These are phyloP conservation scores for Zea mays DNA, from an alignment of 176 grass and related monocot genomes.

Conservation along the genomic window DNA sequence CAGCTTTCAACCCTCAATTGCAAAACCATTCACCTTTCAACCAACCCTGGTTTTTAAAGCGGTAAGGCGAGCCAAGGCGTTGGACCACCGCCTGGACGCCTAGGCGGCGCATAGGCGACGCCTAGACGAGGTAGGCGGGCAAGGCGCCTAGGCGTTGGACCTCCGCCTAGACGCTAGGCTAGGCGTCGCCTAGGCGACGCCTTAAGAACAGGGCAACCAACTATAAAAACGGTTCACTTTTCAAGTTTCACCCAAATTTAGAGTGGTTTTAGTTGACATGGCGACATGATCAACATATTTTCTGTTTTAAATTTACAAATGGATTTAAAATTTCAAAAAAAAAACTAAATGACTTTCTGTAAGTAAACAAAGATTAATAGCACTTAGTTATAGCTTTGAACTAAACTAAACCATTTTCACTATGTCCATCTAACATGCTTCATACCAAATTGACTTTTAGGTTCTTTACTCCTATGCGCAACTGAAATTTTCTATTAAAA, in stretches of 20 bases:
- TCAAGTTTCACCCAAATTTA: not conserved
- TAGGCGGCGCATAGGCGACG: too few relatives aligned
- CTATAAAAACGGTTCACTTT: not conserved
- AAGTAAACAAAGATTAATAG: not conserved
- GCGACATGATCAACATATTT: not conserved
- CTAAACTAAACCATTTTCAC: not conserved
- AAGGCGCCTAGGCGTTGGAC: too few relatives aligned
- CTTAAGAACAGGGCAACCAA: not conserved
- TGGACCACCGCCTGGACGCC: too few relatives aligned
- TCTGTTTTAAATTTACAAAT: not conserved
- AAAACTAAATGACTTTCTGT: not conserved
- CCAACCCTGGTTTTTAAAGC: too few relatives aligned
- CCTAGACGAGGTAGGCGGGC: too few relatives aligned
- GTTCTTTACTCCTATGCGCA: not conserved
- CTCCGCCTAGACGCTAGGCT: too few relatives aligned
- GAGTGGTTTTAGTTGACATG: constrained; percentile 9
- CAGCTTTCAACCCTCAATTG: not conserved
- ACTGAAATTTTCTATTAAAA: not conserved
- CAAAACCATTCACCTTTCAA: not conserved
- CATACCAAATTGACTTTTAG: not conserved
- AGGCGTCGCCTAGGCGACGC: too few relatives aligned
- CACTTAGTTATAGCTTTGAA: not conserved
- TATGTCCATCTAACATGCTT: not conserved
- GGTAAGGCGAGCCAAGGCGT: too few relatives aligned
- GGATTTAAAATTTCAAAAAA: not conserved